Evolutionary conservation across 1,284 basidiomycete species (phyloP).

Genomic region (Flammula alnicola): DNA sequence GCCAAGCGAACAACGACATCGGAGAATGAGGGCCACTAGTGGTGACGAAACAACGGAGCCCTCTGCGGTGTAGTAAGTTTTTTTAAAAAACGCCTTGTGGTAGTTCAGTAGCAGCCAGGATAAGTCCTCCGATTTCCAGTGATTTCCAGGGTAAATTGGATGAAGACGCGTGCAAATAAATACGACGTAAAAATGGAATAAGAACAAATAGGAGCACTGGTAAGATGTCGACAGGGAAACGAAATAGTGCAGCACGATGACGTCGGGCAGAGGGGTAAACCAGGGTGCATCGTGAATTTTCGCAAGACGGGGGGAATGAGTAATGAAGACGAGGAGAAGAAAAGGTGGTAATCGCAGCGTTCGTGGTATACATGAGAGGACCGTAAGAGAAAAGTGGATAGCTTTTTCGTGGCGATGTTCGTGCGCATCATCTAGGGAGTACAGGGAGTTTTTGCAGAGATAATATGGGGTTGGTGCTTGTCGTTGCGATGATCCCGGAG

Average conservation of each 20-base stretch:
- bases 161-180: slow-evolving; percentile 17
- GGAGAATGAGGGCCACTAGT: background rate
- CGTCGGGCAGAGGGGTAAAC: background rate
- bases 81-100: slow-evolving; percentile 1
- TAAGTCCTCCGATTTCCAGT: slow-evolving; percentile 16
- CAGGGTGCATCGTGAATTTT: background rate
- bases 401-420: slow-evolving; percentile 19
- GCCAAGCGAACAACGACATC: background rate
- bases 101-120: slow-evolving; percentile 21
- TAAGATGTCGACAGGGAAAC: slow-evolving; percentile 2
- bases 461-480: slow-evolving; percentile 8
- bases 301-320: background rate
- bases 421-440: slow-evolving; percentile 23
- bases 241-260: background rate
- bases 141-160: slow-evolving; percentile 19
- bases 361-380: slow-evolving; percentile 15
- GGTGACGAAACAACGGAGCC: background rate
- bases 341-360: slow-evolving; percentile 12
- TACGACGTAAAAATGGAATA: slow-evolving; percentile 20
- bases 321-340: background rate
- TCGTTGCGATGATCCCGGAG: slow-evolving; percentile 19
- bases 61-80: slow-evolving; percentile 1
- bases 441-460: slow-evolving; percentile 17
- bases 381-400: slow-evolving; percentile 13
- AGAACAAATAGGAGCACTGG: slow-evolving; percentile 19